These are phyloP conservation scores for Sugiyamaella valdiviana DNA, from an alignment of 805 yeast species.

Conservation along the genomic window DNA sequence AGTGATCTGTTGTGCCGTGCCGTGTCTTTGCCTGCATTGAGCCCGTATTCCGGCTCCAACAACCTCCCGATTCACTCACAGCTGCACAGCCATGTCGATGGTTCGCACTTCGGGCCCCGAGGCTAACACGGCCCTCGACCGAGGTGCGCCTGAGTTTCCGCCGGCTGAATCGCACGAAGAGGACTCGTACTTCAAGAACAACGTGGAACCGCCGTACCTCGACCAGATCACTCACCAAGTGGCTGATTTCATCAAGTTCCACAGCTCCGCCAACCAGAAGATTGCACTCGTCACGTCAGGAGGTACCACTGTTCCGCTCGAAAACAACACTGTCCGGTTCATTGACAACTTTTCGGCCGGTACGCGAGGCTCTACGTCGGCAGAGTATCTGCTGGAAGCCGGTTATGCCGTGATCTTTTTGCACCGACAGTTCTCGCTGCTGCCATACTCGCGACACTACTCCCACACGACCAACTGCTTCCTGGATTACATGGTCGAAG, in stretches of 20 bases:
- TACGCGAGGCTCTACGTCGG: constrained; percentile 93
- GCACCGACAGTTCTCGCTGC: constrained; percentile 84
- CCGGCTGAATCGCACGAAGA: constrained; percentile 68
- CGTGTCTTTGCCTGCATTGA: too few relatives aligned
- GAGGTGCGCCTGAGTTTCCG: constrained; percentile 67
- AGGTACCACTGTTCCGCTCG: constrained; percentile 97
- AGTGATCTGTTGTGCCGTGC: too few relatives aligned
- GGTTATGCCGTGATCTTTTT: constrained; percentile 91
- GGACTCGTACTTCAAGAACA: constrained; percentile 64
- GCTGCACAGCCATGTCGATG: background rate
- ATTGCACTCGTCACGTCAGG: constrained; percentile 89
- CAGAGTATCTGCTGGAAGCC: constrained; percentile 78
- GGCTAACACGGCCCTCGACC: constrained; percentile 67
- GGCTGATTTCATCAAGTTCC: constrained; percentile 53
- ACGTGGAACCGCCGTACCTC: constrained; percentile 69
- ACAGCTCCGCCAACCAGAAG: constrained; percentile 39
- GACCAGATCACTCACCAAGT: constrained; percentile 54
- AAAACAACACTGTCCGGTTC: constrained; percentile 92
- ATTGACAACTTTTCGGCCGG: constrained; percentile 98
- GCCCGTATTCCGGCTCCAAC: too few relatives aligned
- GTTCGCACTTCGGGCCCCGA: constrained; percentile 63
- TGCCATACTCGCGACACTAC: constrained; percentile 86
- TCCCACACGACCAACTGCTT: constrained; percentile 79
- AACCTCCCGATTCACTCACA: too few relatives aligned
- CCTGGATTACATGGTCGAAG: constrained; percentile 67